Conservation (phyloP, 225 moss, liverwort and hornwort species). For the Polytrichum commune region DNA sequence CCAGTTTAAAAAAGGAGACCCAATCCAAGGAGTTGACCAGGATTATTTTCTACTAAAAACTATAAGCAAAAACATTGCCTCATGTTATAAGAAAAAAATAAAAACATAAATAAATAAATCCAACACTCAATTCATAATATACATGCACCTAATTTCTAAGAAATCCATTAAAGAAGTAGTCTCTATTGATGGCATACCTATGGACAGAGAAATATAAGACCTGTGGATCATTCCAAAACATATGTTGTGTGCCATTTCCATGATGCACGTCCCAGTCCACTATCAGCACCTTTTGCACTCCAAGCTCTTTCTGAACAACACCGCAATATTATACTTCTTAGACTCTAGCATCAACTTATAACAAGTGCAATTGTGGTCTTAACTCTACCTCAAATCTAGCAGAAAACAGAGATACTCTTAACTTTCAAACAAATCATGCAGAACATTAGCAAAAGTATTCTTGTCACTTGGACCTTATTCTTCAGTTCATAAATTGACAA, state of each 20-base stretch:
- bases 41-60: background rate
- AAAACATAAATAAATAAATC: background rate
- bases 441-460: no score
- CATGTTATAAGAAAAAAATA: background rate
- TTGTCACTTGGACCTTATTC: no score
- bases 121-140: background rate
- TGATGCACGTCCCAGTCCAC: slow-evolving; percentile 67
- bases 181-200: slow-evolving; percentile 18
- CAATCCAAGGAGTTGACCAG: background rate
- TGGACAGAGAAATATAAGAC: slow-evolving; percentile 57
- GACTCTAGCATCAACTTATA: no score
- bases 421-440: no score
- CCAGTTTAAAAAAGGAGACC: background rate
- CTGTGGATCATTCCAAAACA: slow-evolving; percentile 56
- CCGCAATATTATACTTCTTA: background rate
- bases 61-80: background rate
- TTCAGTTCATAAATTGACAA: no score
- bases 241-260: slow-evolving; percentile 58
- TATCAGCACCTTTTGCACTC: slow-evolving; percentile 41
- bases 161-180: background rate
- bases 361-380: no score
- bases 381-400: no score
- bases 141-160: background rate
- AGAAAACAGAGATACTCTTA: no score
- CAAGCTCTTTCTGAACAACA: slow-evolving; percentile 25